Percentiles rank a stretch among this genome's conserved stretches.
Conservation (phyloP, 257 asterid genomes). For the Leonotis leonurus region DNA sequence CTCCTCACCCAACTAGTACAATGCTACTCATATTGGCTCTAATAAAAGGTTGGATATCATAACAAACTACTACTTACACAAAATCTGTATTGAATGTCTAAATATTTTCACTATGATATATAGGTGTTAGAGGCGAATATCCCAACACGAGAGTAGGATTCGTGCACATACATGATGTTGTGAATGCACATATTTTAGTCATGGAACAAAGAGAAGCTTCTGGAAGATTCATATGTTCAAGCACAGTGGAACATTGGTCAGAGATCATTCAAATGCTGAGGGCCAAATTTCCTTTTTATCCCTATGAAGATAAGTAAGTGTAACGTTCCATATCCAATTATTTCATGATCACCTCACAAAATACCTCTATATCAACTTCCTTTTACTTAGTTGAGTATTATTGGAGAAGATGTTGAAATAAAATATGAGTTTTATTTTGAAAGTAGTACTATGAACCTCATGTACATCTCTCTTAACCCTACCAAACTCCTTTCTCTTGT, state of each 20-base stretch:
- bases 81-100: too few relatives aligned
- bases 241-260: conserved; percentile 79
- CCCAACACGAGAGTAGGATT: conserved; percentile 67
- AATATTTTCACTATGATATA: neutral
- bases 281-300: conserved; percentile 62
- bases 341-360: too few relatives aligned
- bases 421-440: neutral
- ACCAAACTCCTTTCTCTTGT: too few relatives aligned
- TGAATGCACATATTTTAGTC: conserved; percentile 73
- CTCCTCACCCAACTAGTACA: conserved; percentile 89
- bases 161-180: conserved; percentile 90
- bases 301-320: conserved; percentile 58
- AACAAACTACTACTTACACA: neutral
- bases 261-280: conserved; percentile 59
- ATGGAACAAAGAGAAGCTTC: conserved; percentile 70
- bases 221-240: conserved; percentile 77
- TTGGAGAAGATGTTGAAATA: too few relatives aligned
- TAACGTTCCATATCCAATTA: neutral
- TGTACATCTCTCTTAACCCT: too few relatives aligned
- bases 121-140: conserved; percentile 62
- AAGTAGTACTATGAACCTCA: too few relatives aligned
- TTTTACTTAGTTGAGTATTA: too few relatives aligned
- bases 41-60: conserved; percentile 36
- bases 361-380: too few relatives aligned
- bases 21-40: conserved; percentile 42